A percentile compares a stretch with the other conserved stretches of the same genome.
Conservation (phyloP, 106 monocot species). For the Phalaenopsis equestris region DNA sequence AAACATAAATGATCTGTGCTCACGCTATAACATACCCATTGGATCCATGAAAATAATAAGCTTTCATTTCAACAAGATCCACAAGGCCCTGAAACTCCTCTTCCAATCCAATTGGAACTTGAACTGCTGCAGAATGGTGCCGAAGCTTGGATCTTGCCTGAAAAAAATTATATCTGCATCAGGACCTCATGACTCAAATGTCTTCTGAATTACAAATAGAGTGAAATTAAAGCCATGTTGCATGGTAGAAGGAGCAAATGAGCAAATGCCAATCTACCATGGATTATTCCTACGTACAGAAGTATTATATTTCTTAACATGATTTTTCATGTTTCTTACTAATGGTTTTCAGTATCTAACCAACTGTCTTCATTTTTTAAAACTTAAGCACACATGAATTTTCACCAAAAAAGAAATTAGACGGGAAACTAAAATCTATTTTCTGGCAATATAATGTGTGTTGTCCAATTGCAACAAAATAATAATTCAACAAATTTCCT, state of each 20-base stretch:
- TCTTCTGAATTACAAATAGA: slow-evolving; percentile 1
- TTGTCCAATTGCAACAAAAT: neutral
- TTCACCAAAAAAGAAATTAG: neutral
- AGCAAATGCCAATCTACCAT: neutral
- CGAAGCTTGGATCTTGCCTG: slow-evolving; percentile 96
- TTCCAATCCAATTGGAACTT: slow-evolving; percentile 95
- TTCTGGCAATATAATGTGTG: neutral
- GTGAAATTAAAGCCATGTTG: neutral
- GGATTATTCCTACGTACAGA: too few relatives aligned
- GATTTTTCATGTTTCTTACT: too few relatives aligned
- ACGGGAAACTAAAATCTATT: neutral
- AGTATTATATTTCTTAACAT: too few relatives aligned
- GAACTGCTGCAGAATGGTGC: slow-evolving; percentile 93
- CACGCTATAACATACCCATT: slow-evolving; percentile 45
- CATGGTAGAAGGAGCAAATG: neutral
- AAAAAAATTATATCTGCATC: slow-evolving; percentile 10
- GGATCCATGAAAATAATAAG: slow-evolving; percentile 82
- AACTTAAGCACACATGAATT: neutral
- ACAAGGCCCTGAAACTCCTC: slow-evolving; percentile 96
- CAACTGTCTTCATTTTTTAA: too few relatives aligned
- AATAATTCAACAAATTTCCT: neutral
- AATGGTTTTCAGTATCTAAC: too few relatives aligned
- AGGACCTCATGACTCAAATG: neutral
- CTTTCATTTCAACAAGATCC: slow-evolving; percentile 91
- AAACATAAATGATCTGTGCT: slow-evolving; percentile 1